These are phyloP conservation scores for Ogataea hybrid DNA, from an alignment of 1,139 yeast genomes.

Conservation along the genomic window DNA sequence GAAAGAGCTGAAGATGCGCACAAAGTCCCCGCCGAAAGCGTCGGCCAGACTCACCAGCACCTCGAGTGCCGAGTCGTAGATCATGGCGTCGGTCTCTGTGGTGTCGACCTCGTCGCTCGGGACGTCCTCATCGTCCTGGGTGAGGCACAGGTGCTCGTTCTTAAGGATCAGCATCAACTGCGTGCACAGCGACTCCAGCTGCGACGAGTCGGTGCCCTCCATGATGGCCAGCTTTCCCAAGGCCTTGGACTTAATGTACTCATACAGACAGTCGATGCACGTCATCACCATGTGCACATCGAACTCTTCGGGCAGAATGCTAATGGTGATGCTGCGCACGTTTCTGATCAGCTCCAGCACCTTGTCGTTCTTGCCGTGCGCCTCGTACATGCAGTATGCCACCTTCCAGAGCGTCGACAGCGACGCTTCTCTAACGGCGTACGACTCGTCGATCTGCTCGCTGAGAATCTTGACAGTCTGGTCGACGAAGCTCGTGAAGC, in stretches of 20 bases:
- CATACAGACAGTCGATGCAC: constrained; percentile 72
- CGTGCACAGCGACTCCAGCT: constrained; percentile 65
- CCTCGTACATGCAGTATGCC: constrained; percentile 65
- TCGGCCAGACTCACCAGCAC: constrained; percentile 74
- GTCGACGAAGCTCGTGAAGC: constrained; percentile 77
- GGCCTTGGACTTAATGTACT: constrained; percentile 50
- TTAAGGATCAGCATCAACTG: constrained; percentile 70
- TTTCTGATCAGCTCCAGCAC: constrained; percentile 60
- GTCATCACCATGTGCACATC: constrained; percentile 80
- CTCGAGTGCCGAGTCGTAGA: constrained; percentile 84
- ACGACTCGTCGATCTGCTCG: constrained; percentile 80
- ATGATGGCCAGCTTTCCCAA: constrained; percentile 75
- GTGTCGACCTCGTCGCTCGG: constrained; percentile 56
- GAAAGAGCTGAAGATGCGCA: constrained; percentile 67
- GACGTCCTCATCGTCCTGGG: constrained; percentile 43
- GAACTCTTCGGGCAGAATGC: constrained; percentile 70
- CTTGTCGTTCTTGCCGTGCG: constrained; percentile 53
- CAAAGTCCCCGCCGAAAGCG: constrained; percentile 73
- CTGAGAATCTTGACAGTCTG: constrained; percentile 62
- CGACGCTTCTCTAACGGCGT: constrained; percentile 90
- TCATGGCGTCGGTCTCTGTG: constrained; percentile 83
- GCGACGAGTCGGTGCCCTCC: constrained; percentile 54
- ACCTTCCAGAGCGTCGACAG: constrained; percentile 81
- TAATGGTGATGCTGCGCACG: constrained; percentile 65
- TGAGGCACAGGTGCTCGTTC: constrained; percentile 84